A percentile compares a stretch with the other conserved stretches of the same genome.
phyloP scores from a whole-genome alignment of 164 flowering plant species.

The Nymphaea thermarum region DNA sequence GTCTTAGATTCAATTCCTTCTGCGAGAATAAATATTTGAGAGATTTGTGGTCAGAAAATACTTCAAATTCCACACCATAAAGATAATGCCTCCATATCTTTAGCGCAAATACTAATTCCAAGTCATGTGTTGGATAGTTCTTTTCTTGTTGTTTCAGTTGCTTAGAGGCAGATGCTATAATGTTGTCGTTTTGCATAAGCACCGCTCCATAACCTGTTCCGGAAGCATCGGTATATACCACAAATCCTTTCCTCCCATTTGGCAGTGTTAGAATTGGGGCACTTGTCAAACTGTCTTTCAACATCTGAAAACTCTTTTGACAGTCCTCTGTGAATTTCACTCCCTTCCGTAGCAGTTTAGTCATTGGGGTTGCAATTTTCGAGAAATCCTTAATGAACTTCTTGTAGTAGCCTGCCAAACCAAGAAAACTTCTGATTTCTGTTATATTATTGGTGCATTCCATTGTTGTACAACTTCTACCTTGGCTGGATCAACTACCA shows the following conservation, averaged over 20 bases:
- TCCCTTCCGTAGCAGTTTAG: neutral
- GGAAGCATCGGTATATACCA: constrained; percentile 3
- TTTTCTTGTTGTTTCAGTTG: constrained; percentile 6
- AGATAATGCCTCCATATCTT: neutral
- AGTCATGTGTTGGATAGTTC: constrained; percentile 8
- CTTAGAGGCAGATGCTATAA: constrained; percentile 5
- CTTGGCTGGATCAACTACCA: constrained; percentile 1
- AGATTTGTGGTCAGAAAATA: constrained; percentile 5
- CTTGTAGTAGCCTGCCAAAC: constrained; percentile 11
- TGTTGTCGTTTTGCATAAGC: constrained; percentile 3
- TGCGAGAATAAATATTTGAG: neutral
- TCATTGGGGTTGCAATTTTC: constrained; percentile 3
- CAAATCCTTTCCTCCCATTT: neutral
- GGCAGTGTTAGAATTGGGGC: constrained; percentile 5
- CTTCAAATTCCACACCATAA: constrained; percentile 1
- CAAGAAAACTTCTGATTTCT: constrained; percentile 8
- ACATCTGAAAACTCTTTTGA: neutral
- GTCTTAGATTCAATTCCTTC: neutral
- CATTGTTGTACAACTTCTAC: constrained; percentile 3
- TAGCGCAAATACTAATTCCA: constrained; percentile 5
- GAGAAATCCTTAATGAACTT: constrained; percentile 12
- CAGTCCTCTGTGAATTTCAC: neutral
- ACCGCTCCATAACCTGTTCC: constrained; percentile 1
- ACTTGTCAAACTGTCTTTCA: constrained; percentile 3
- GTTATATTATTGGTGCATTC: neutral